Conservation (phyloP, 2,329 filamentous ascomycete genomes). For the Didymella segeticola region DNA sequence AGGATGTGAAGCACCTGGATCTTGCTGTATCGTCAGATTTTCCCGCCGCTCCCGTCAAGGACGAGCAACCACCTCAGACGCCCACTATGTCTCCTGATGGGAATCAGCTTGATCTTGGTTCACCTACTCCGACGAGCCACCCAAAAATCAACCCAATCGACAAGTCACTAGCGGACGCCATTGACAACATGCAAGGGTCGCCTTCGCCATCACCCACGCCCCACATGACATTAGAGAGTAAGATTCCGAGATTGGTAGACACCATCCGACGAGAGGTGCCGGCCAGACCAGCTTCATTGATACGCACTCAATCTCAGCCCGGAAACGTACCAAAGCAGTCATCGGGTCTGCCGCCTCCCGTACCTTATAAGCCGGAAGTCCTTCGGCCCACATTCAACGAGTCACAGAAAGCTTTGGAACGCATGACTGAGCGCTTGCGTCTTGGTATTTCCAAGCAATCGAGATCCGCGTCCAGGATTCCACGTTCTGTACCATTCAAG, state of each 20-base stretch:
- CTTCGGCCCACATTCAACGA: slow-evolving; percentile 40
- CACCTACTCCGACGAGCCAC: slow-evolving; percentile 38
- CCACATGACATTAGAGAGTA: slow-evolving; percentile 39
- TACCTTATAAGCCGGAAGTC: slow-evolving; percentile 25
- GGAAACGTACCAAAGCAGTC: slow-evolving; percentile 37
- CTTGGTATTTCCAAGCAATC: slow-evolving; percentile 68
- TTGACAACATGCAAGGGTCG: slow-evolving; percentile 44
- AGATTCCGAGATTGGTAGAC: slow-evolving; percentile 49
- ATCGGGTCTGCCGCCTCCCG: slow-evolving; percentile 18
- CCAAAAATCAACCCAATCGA: slow-evolving; percentile 47
- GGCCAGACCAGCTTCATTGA: slow-evolving; percentile 32
- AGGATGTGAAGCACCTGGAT: slow-evolving; percentile 68
- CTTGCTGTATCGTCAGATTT: slow-evolving; percentile 60
- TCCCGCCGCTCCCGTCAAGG: slow-evolving; percentile 25
- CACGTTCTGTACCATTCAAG: slow-evolving; percentile 76
- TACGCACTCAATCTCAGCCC: slow-evolving; percentile 48
- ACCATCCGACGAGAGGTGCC: slow-evolving; percentile 41
- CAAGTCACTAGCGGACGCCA: slow-evolving; percentile 40
- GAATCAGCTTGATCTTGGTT: slow-evolving; percentile 29
- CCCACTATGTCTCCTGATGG: slow-evolving; percentile 33
- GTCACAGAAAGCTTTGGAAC: slow-evolving; percentile 63
- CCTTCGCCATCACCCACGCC: slow-evolving; percentile 29
- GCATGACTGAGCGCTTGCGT: slow-evolving; percentile 75
- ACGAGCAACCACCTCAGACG: slow-evolving; percentile 37
- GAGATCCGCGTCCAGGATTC: slow-evolving; percentile 74